Conservation (phyloP, 2,329 filamentous ascomycete genomes). For the Xylaria sp. region DNA sequence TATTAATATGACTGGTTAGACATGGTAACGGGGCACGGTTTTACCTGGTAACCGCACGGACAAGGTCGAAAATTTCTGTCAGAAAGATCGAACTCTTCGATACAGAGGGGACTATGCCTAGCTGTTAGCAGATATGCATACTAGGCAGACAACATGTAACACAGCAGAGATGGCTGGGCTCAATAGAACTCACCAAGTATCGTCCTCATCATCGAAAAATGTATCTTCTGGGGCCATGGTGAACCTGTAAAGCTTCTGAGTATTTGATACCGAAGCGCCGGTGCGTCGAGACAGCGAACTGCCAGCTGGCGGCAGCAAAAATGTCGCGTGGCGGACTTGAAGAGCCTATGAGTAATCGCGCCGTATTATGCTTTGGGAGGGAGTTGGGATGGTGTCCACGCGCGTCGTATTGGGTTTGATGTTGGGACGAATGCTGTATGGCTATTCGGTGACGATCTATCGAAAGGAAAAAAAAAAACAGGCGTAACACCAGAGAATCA, state of each 20-base stretch:
- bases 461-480: conserved; percentile 21
- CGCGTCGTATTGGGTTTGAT: conserved; percentile 34
- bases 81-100: conserved; percentile 98
- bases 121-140: conserved; percentile 43
- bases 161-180: conserved; percentile 19
- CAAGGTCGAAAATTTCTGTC: conserved; percentile 98
- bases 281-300: conserved; percentile 1
- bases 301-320: conserved; percentile 3
- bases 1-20: conserved; percentile 36
- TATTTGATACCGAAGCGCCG: conserved; percentile 2
- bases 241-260: conserved; percentile 26
- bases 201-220: conserved; percentile 78
- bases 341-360: conserved; percentile 20
- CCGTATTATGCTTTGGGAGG: conserved; percentile 7
- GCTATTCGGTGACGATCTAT: conserved; percentile 43
- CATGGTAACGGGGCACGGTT: conserved; percentile 40
- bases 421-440: conserved; percentile 9
- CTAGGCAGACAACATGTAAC: conserved; percentile 15
- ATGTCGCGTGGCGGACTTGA: conserved; percentile 15
- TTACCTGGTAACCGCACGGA: conserved; percentile 97
- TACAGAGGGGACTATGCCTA: conserved; percentile 84
- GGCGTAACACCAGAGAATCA: conserved; percentile 20
- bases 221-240: conserved; percentile 75
- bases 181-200: conserved; percentile 67
- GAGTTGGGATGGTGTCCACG: conserved; percentile 13